Percentiles rank a stretch among this genome's conserved stretches.
These are phyloP conservation scores for Metschnikowia amazonensis DNA, from an alignment of 805 yeast genomes.

Conservation along the genomic window DNA sequence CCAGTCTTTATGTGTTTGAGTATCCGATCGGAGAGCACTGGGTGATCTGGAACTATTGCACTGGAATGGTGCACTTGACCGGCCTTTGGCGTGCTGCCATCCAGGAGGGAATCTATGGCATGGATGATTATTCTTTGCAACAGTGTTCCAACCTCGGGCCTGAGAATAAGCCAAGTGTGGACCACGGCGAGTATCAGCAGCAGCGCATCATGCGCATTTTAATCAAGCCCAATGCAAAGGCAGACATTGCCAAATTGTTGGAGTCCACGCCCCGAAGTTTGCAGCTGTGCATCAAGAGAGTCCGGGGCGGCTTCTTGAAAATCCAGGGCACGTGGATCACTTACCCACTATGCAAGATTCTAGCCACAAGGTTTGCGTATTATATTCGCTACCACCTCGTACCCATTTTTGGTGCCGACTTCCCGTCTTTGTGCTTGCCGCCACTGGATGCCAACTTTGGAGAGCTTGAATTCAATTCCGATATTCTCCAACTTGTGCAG, in stretches of 20 bases:
- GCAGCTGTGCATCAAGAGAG: conserved; percentile 61
- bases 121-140: neutral
- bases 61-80: conserved; percentile 84
- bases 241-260: conserved; percentile 70
- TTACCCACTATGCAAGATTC: conserved; percentile 55
- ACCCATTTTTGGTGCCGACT: conserved; percentile 74
- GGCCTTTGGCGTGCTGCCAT: conserved; percentile 74
- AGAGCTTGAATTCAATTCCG: conserved; percentile 43
- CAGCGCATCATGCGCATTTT: neutral
- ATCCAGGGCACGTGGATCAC: conserved; percentile 96
- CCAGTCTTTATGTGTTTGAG: conserved; percentile 67
- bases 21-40: conserved; percentile 65
- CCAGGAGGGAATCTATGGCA: conserved; percentile 6
- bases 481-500: neutral
- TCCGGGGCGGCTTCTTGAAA: conserved; percentile 86
- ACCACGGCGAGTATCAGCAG: neutral
- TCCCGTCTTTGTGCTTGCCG: conserved; percentile 56
- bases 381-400: conserved; percentile 70
- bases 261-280: conserved; percentile 60
- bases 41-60: conserved; percentile 80
- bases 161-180: neutral
- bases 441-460: conserved; percentile 67
- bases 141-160: neutral
- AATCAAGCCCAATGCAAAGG: conserved; percentile 42
- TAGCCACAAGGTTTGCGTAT: conserved; percentile 75